Conservation (phyloP, 202 grass and related monocot species). For the Alloteropsis angusta region DNA sequence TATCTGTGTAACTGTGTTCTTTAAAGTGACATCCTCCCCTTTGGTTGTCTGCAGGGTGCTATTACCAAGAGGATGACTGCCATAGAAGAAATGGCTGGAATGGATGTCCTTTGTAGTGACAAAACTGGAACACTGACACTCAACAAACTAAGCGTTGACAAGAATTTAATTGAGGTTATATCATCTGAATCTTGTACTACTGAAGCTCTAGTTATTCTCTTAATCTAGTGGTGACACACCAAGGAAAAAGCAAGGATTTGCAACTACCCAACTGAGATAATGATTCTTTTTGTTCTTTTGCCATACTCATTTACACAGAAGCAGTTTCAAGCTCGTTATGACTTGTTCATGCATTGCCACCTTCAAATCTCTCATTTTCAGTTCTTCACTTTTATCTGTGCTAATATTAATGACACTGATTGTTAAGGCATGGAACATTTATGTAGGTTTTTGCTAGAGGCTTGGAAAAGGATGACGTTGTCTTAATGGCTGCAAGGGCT, state of each 20-base stretch:
- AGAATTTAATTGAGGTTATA: constrained; percentile 57
- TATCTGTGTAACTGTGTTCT: neutral
- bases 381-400: neutral
- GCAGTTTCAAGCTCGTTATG: neutral
- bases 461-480: constrained; percentile 30
- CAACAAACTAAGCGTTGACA: constrained; percentile 67
- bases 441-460: constrained; percentile 38
- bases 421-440: neutral
- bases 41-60: constrained; percentile 40
- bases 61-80: constrained; percentile 84
- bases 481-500: constrained; percentile 66
- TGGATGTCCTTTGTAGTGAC: constrained; percentile 75
- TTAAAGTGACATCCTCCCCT: neutral
- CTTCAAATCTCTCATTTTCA: neutral
- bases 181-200: constrained; percentile 15
- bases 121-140: constrained; percentile 73
- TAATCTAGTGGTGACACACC: neutral
- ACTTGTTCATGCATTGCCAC: neutral
- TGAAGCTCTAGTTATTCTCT: constrained; percentile 2
- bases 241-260: neutral
- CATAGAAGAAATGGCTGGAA: constrained; percentile 76
- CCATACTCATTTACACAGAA: neutral
- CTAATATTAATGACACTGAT: neutral
- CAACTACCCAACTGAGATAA: neutral
- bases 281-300: constrained; percentile 3